phyloP scores from a whole-genome alignment of 176 grass and related monocot genomes.

The Tuctoria greenei region DNA sequence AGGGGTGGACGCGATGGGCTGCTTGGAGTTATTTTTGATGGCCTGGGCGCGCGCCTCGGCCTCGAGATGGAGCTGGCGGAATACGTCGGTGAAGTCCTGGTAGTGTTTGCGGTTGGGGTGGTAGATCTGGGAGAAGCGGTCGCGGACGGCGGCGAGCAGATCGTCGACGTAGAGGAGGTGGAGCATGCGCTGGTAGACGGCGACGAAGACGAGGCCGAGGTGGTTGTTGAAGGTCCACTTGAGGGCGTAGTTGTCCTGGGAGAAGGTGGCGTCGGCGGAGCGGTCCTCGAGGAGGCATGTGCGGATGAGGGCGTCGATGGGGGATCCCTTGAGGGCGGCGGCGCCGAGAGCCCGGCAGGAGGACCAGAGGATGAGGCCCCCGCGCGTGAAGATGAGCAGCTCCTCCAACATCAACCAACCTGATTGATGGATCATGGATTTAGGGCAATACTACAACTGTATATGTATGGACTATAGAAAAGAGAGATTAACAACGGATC shows the following conservation, averaged over 20 bases:
- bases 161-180: conserved; percentile 89
- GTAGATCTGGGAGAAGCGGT: conserved; percentile 62
- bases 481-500: too few relatives aligned
- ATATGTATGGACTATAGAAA: too few relatives aligned
- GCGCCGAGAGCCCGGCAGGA: conserved; percentile 63
- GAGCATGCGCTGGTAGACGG: conserved; percentile 89
- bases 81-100: conserved; percentile 53
- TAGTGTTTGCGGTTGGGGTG: conserved; percentile 50
- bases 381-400: conserved; percentile 90
- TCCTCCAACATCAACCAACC: conserved; percentile 99
- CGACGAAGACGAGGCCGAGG: conserved; percentile 86
- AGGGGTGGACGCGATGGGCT: background rate
- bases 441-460: too few relatives aligned
- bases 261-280: conserved; percentile 72
- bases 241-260: conserved; percentile 69
- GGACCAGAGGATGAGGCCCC: conserved; percentile 92
- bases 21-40: conserved; percentile 69
- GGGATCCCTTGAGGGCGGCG: conserved; percentile 72
- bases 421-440: background rate
- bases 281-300: conserved; percentile 96
- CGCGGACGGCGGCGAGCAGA: conserved; percentile 70
- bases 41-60: conserved; percentile 71
- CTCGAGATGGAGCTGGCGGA: conserved; percentile 86
- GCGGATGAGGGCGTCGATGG: conserved; percentile 87
- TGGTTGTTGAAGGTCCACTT: conserved; percentile 96